Evolutionary conservation across 1,284 basidiomycete genomes (phyloP), one percentile per base, ranked within the genome.

Genomic region (Coriolopsis trogii): DNA sequence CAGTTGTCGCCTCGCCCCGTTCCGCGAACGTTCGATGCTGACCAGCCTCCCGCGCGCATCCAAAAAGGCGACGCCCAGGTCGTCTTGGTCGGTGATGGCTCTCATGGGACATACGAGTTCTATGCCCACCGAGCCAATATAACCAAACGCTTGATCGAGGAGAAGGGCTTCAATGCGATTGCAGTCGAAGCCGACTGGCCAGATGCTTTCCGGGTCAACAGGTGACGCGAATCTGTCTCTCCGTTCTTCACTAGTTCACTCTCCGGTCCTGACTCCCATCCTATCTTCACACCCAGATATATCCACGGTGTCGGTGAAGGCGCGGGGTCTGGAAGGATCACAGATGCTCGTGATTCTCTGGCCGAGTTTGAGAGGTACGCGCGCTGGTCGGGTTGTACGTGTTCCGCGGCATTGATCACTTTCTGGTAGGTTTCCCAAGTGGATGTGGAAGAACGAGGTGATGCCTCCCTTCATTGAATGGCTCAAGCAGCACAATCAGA

Each of bases 381-480:
- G 42, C 12, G 47, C 25, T 45, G 18, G 16, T 31, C 33, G 33
- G 33, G 33, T 34, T 18, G 6, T 12, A 12, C 7, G n/a, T 34
- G 33, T 5, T 8, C 33, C 33, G 33, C n/a, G 33, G 4, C 33
- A 34, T 6, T 34, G 31, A 16, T n/a, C 18, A 15, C 28, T 10
- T 20, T 21, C 12, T 20, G 1, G 16, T 26, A 64, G 64, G 23
- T 68, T 66, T 46, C 65, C 64, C 10, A 67, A 63, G 33, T 69
- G 66, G 67, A 66, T 67, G 65, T 67, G 65, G 65, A 65, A 65
- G 55, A 69, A 70, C 46, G 62, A 65, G 46, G 60, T 63, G 41
- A 66, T 67, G 60, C 62, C 62, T 3, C 38, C 57, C 2, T 67
- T 67, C 52, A 53, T 67, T 21, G 58, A 61, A 24, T 64, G 54